Conservation (phyloP, 106 monocot species). For the Dioscorea zingiberensis region DNA sequence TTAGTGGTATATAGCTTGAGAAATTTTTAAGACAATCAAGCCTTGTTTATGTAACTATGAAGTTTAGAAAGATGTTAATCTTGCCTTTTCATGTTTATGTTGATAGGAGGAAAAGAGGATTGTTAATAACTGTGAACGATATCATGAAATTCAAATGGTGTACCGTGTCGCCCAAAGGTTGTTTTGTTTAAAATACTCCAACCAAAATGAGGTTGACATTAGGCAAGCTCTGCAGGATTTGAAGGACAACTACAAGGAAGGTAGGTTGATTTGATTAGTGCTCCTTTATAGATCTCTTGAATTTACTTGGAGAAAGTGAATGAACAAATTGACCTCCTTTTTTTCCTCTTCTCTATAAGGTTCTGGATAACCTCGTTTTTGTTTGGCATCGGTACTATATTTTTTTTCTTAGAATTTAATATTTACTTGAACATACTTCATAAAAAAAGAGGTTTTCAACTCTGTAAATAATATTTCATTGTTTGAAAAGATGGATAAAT, state of each 20-base stretch:
- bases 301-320: too few species aligned
- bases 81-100: not conserved
- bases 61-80: not conserved
- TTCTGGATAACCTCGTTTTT: too few species aligned
- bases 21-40: not conserved
- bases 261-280: constrained; percentile 30
- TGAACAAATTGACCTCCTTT: too few species aligned
- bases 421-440: too few species aligned
- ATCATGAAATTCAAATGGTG: constrained; percentile 56
- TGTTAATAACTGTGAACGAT: constrained; percentile 54
- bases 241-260: constrained; percentile 54
- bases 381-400: too few species aligned
- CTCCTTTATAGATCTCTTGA: not conserved
- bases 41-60: not conserved
- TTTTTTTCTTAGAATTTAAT: too few species aligned
- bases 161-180: constrained; percentile 76
- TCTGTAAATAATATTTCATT: too few species aligned
- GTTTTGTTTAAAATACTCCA: constrained; percentile 91
- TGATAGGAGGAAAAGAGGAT: constrained; percentile 71
- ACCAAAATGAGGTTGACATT: constrained; percentile 83
- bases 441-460: too few species aligned
- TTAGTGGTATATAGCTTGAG: not conserved
- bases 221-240: constrained; percentile 65
- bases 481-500: too few species aligned
- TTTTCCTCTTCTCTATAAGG: too few species aligned